These are phyloP conservation scores for Penicillium sp. DNA, from an alignment of 2,329 filamentous ascomycete species.

Conservation along the genomic window DNA sequence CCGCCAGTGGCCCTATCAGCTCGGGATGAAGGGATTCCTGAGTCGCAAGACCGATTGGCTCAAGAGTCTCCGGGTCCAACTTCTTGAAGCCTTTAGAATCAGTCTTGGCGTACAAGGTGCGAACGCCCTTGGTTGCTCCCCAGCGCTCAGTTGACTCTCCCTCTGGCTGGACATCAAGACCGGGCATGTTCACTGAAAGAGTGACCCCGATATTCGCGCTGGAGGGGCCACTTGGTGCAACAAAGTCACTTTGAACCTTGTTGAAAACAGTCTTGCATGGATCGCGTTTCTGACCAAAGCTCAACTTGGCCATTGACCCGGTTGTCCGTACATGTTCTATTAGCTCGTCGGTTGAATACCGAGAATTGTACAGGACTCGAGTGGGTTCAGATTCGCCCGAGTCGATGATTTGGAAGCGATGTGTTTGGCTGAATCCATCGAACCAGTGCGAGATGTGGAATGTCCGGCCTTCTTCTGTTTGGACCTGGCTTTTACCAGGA, in stretches of 20 bases:
- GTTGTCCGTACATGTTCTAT: conserved; percentile 62
- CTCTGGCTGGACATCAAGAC: conserved; percentile 39
- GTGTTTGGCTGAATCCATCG: conserved; percentile 69
- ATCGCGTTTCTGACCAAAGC: conserved; percentile 71
- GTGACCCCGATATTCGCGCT: conserved; percentile 67
- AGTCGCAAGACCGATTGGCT: conserved; percentile 65
- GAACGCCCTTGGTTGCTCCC: conserved; percentile 40
- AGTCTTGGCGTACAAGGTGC: conserved; percentile 60
- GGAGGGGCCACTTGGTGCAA: conserved; percentile 55
- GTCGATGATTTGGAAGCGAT: conserved; percentile 69
- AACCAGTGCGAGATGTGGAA: conserved; percentile 76
- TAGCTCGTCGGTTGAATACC: conserved; percentile 65
- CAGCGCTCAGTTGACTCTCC: conserved; percentile 27
- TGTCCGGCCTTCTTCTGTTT: conserved; percentile 59
- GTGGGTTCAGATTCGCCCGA: conserved; percentile 34
- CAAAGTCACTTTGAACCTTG: conserved; percentile 54
- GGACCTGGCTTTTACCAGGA: conserved; percentile 64
- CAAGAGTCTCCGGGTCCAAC: conserved; percentile 69
- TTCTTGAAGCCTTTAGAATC: conserved; percentile 61
- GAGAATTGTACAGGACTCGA: conserved; percentile 69
- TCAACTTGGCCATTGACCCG: conserved; percentile 59
- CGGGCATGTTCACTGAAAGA: conserved; percentile 65
- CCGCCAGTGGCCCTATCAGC: conserved; percentile 67
- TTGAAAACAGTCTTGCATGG: conserved; percentile 73
- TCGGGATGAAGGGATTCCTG: conserved; percentile 67